Conservation (phyloP, 2,329 filamentous ascomycete genomes). For the Xylaria sp. region DNA sequence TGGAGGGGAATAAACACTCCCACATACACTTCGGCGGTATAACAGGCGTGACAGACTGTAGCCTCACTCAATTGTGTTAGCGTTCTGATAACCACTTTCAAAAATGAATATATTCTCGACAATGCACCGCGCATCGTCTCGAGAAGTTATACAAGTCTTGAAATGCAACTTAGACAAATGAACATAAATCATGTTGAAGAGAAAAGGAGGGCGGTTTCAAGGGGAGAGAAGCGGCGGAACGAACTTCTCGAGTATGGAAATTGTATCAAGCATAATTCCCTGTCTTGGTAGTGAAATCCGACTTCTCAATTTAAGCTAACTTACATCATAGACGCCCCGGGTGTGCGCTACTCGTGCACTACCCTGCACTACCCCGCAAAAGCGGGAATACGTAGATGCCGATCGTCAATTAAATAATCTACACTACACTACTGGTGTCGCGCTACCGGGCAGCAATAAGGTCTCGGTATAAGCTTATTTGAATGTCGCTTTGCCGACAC, state of each 20-base stretch:
- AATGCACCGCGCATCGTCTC: no score
- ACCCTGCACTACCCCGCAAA: constrained; percentile 33
- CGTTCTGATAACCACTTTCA: no score
- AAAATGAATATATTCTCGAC: no score
- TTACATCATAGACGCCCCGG: constrained; percentile 5
- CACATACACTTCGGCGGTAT: no score
- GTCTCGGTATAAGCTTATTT: not conserved
- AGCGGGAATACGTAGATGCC: constrained; percentile 34
- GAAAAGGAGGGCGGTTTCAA: not conserved
- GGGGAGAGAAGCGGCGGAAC: not conserved
- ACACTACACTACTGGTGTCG: no score
- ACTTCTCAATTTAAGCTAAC: not conserved
- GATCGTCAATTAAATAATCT: not conserved
- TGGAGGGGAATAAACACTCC: no score
- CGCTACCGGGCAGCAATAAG: not conserved
- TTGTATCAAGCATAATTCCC: not conserved
- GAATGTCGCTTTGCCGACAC: not conserved
- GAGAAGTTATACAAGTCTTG: not conserved
- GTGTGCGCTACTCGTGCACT: not conserved
- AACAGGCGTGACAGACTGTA: no score
- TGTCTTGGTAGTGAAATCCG: constrained; percentile 8
- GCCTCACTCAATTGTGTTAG: no score
- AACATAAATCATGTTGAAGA: not conserved
- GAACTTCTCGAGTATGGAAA: not conserved
- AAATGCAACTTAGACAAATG: not conserved